Conservation (phyloP, 1,139 yeast genomes). For the Citeromyces hawaiiensis region DNA sequence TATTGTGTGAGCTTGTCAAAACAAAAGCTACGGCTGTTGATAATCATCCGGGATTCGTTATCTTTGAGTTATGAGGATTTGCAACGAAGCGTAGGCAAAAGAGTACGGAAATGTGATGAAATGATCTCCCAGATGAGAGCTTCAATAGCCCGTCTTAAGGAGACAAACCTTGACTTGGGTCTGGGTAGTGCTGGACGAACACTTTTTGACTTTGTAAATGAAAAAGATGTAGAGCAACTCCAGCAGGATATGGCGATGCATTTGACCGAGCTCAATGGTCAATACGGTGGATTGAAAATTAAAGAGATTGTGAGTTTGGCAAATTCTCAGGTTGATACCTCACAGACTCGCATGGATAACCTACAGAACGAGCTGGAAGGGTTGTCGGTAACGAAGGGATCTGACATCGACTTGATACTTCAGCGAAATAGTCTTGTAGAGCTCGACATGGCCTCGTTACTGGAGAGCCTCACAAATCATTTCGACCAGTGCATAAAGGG, state of each 20-base stretch:
- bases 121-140: slow-evolving; percentile 14
- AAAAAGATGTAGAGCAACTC: slow-evolving; percentile 21
- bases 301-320: not conserved
- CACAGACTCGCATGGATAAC: not conserved
- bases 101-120: slow-evolving; percentile 6
- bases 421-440: slow-evolving; percentile 36
- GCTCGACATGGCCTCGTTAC: slow-evolving; percentile 52
- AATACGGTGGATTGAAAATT: not conserved
- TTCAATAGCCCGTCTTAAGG: slow-evolving; percentile 12
- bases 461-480: slow-evolving; percentile 67
- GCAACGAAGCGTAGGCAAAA: slow-evolving; percentile 10
- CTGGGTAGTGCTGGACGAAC: slow-evolving; percentile 8
- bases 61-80: slow-evolving; percentile 11
- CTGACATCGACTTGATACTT: not conserved
- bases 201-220: slow-evolving; percentile 30
- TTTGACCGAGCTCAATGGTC: slow-evolving; percentile 8
- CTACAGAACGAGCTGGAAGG: not conserved
- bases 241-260: slow-evolving; percentile 15
- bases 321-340: not conserved
- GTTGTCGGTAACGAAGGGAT: not conserved
- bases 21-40: slow-evolving; percentile 20
- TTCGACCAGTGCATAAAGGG: slow-evolving; percentile 62
- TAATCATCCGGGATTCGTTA: slow-evolving; percentile 17
- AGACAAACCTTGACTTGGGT: slow-evolving; percentile 8
- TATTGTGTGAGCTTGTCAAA: slow-evolving; percentile 17